These are phyloP conservation scores for Agaricus subrufescens DNA, from an alignment of 768 basidiomycete species.

Conservation along the genomic window DNA sequence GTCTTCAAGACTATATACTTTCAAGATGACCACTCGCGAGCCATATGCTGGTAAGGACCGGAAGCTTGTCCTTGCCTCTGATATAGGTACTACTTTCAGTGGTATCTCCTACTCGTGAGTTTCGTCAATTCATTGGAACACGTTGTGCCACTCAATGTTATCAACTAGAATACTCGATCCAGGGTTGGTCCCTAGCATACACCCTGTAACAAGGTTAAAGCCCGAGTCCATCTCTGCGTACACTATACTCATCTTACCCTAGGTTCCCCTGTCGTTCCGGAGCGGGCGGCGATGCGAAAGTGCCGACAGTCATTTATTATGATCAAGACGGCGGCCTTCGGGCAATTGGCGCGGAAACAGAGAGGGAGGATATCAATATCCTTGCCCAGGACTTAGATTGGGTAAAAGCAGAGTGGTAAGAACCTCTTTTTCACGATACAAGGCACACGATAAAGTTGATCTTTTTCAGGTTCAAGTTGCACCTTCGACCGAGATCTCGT, in stretches of 20 bases:
- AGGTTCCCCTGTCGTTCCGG: conserved; percentile 42
- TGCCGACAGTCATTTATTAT: conserved; percentile 44
- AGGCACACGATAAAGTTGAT: conserved; percentile 6
- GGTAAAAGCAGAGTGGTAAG: conserved; percentile 40
- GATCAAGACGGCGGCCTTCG: conserved; percentile 29
- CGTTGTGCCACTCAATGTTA: background rate
- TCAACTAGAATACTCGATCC: conserved; percentile 34
- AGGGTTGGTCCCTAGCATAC: conserved; percentile 18
- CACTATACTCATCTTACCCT: background rate
- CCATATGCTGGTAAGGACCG: conserved; percentile 17
- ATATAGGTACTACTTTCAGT: conserved; percentile 39
- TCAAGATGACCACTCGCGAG: conserved; percentile 9
- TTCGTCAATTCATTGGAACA: background rate
- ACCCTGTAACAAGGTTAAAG: conserved; percentile 18
- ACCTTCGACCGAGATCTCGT: conserved; percentile 13
- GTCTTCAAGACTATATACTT: background rate
- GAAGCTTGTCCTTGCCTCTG: conserved; percentile 37
- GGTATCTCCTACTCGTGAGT: conserved; percentile 33
- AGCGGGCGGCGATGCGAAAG: conserved; percentile 38
- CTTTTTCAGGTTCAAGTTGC: conserved; percentile 24
- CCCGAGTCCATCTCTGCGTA: background rate
- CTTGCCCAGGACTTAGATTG: conserved; percentile 39
- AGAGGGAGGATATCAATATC: conserved; percentile 29
- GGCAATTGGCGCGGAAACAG: conserved; percentile 41
- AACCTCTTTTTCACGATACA: conserved; percentile 18